phyloP scores from a whole-genome alignment of 176 grass and related monocot species.

The Carex littledalei region DNA sequence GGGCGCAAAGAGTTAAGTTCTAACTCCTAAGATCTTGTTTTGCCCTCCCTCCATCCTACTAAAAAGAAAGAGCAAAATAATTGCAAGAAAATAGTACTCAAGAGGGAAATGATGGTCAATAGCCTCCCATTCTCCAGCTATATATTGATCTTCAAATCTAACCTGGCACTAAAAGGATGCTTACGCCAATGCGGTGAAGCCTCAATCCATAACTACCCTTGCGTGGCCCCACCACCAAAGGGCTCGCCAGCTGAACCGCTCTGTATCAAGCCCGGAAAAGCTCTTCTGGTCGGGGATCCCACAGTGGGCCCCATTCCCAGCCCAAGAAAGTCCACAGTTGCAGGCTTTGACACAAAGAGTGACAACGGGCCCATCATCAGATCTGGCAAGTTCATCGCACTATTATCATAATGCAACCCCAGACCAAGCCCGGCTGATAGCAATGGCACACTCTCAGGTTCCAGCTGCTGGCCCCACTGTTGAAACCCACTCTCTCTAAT shows the following conservation, averaged over 20 bases:
- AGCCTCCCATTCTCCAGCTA: not conserved
- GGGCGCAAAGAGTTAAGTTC: slow-evolving; percentile 6
- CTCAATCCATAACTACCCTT: slow-evolving; percentile 28
- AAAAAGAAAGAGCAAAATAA: slow-evolving; percentile 6
- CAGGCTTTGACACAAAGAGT: slow-evolving; percentile 61
- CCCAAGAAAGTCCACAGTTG: slow-evolving; percentile 77
- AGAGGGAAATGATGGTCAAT: slow-evolving; percentile 30
- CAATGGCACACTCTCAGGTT: slow-evolving; percentile 35
- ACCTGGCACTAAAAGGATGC: slow-evolving; percentile 32
- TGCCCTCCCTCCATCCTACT: not conserved
- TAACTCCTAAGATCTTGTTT: slow-evolving; percentile 26
- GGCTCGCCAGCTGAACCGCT: slow-evolving; percentile 22
- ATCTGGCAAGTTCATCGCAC: slow-evolving; percentile 35
- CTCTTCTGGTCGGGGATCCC: slow-evolving; percentile 28
- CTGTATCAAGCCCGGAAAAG: slow-evolving; percentile 42
- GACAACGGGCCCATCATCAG: slow-evolving; percentile 67
- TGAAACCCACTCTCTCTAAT: slow-evolving; percentile 30
- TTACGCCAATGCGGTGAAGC: not conserved
- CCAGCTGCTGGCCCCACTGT: slow-evolving; percentile 52
- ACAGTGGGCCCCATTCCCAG: slow-evolving; percentile 65
- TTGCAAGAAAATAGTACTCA: not conserved
- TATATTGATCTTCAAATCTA: slow-evolving; percentile 5
- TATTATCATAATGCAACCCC: slow-evolving; percentile 49
- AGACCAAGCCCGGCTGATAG: slow-evolving; percentile 72
- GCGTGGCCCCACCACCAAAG: slow-evolving; percentile 20